Conservation (phyloP, 192 early-diverging fungal genomes). For the Fimicolochytrium jonesii region DNA sequence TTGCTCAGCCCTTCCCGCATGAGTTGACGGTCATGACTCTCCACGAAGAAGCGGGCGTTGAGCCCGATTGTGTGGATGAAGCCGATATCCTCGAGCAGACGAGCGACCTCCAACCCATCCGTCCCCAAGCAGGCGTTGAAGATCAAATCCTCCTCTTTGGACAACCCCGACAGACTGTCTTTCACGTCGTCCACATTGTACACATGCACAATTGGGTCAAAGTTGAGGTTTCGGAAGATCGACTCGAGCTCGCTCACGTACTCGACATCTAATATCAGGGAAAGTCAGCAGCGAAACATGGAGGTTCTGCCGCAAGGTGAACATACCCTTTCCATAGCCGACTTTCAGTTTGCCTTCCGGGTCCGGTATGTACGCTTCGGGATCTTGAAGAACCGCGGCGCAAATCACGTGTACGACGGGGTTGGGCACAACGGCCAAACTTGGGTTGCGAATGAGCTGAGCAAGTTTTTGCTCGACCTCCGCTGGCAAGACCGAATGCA, state of each 20-base stretch:
- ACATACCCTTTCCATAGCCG: slow-evolving; percentile 30
- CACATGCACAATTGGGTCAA: slow-evolving; percentile 37
- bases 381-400: slow-evolving; percentile 23
- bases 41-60: slow-evolving; percentile 26
- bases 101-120: slow-evolving; percentile 31
- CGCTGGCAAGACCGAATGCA: slow-evolving; percentile 8
- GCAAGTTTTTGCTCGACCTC: slow-evolving; percentile 27
- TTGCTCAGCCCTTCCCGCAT: slow-evolving; percentile 12
- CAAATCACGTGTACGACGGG: slow-evolving; percentile 35
- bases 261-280: slow-evolving; percentile 28
- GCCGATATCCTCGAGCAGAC: slow-evolving; percentile 16
- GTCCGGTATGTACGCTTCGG: slow-evolving; percentile 24
- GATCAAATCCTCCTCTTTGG: slow-evolving; percentile 27
- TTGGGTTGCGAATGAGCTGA: slow-evolving; percentile 32
- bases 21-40: slow-evolving; percentile 12
- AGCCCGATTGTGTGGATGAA: slow-evolving; percentile 24
- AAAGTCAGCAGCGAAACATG: too few relatives aligned
- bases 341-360: slow-evolving; percentile 28
- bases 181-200: slow-evolving; percentile 35
- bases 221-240: slow-evolving; percentile 28
- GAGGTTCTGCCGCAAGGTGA: too few relatives aligned
- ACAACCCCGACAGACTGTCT: slow-evolving; percentile 7
- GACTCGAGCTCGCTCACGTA: slow-evolving; percentile 37
- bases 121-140: slow-evolving; percentile 36
- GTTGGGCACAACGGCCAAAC: slow-evolving; percentile 23